Conservation (phyloP, 139 green algal species). For the Chlorella sp. region DNA sequence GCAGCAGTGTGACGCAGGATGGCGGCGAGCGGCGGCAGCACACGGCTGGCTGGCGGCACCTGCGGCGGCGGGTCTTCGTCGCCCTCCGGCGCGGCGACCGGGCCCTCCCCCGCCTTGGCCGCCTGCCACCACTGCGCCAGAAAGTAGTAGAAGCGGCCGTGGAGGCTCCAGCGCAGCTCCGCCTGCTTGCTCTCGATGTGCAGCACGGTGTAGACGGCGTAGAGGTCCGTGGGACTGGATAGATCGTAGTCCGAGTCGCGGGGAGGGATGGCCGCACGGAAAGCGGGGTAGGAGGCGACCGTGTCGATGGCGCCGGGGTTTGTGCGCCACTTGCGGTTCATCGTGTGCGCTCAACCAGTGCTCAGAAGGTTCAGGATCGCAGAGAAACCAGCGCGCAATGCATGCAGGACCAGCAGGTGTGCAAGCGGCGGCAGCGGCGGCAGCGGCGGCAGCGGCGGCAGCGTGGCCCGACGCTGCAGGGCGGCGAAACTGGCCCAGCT, state of each 20-base stretch:
- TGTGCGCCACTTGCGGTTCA: conserved; percentile 56
- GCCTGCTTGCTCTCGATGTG: conserved; percentile 49
- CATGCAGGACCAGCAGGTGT: too few species aligned
- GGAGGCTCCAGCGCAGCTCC: conserved; percentile 44
- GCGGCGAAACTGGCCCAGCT: too few species aligned
- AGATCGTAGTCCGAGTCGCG: conserved; percentile 18
- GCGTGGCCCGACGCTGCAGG: too few species aligned
- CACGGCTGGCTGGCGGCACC: conserved; percentile 7
- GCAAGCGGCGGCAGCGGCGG: too few species aligned
- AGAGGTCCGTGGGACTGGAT: conserved; percentile 38
- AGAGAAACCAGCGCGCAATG: too few species aligned
- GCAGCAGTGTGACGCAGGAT: too few species aligned
- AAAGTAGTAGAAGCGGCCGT: conserved; percentile 45
- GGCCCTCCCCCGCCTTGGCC: neutral
- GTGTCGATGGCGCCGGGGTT: conserved; percentile 42
- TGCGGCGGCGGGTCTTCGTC: conserved; percentile 42
- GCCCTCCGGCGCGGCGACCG: conserved; percentile 32
- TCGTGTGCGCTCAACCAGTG: neutral
- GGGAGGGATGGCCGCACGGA: conserved; percentile 12
- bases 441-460: too few species aligned
- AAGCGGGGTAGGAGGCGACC: conserved; percentile 32
- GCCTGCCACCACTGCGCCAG: conserved; percentile 14
- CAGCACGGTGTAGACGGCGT: conserved; percentile 54
- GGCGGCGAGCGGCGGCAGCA: too few species aligned
- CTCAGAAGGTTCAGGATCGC: too few species aligned